These are phyloP conservation scores for Choiromyces venosus DNA, from an alignment of 495 filamentous ascomycete species.

Conservation along the genomic window DNA sequence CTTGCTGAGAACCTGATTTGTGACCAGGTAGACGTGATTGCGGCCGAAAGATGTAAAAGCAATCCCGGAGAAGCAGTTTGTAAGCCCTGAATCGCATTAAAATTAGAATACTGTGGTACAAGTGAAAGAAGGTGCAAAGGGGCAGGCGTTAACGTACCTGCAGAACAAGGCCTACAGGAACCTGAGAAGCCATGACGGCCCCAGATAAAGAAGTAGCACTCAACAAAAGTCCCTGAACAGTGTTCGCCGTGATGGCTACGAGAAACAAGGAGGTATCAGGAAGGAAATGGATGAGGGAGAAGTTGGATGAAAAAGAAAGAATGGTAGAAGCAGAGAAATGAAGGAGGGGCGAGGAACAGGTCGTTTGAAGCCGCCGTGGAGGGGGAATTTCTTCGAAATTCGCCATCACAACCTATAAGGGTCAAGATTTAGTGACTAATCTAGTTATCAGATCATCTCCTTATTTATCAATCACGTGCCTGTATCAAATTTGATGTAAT, in stretches of 20 bases:
- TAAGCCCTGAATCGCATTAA: conserved; percentile 14
- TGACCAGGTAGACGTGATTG: conserved; percentile 22
- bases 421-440: background rate
- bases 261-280: background rate
- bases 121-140: background rate
- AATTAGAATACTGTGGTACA: background rate
- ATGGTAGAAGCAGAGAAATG: background rate
- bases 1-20: conserved; percentile 7
- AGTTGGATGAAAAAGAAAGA: background rate
- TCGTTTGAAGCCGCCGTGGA: background rate
- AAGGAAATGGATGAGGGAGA: background rate
- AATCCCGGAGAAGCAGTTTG: conserved; percentile 22
- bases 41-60: conserved; percentile 21
- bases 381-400: background rate
- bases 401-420: background rate
- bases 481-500: background rate
- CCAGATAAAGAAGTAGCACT: conserved; percentile 14
- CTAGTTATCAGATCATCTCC: background rate
- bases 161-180: conserved; percentile 28
- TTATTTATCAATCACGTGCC: background rate
- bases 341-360: background rate
- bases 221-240: background rate
- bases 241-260: background rate
- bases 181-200: conserved; percentile 36
- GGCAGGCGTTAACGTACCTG: conserved; percentile 22